Evolutionary conservation across 768 basidiomycete species (phyloP).

Genomic region (Macrolepiota fuliginosa): DNA sequence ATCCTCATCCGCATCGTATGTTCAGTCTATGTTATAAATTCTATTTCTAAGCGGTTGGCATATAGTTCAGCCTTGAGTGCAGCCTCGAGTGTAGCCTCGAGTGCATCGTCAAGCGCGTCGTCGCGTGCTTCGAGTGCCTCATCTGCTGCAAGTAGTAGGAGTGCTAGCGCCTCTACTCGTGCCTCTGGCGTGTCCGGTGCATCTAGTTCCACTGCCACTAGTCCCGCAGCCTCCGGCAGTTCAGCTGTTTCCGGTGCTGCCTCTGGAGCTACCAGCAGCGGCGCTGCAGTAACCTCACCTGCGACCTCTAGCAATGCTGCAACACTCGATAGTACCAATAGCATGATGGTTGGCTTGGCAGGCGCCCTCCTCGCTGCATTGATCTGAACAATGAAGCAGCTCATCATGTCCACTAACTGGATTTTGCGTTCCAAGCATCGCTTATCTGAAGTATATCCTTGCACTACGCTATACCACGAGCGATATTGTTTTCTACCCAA

Average conservation of each 20-base stretch:
- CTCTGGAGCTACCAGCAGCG: background rate
- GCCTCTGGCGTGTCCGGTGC: background rate
- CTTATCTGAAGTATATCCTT: background rate
- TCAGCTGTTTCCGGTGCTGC: background rate
- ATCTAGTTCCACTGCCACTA: background rate
- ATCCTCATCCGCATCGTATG: background rate
- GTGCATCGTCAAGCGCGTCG: too few relatives aligned
- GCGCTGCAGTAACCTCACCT: background rate
- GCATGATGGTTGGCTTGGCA: background rate
- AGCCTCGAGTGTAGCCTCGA: background rate
- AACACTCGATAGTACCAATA: background rate
- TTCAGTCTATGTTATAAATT: background rate
- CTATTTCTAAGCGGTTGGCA: background rate
- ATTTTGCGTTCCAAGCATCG: background rate
- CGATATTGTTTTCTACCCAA: background rate
- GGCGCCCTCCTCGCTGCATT: conserved; percentile 1
- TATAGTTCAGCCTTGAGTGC: background rate
- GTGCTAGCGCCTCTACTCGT: too few relatives aligned
- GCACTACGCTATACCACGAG: background rate
- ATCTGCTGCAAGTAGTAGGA: background rate
- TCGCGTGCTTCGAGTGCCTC: too few relatives aligned
- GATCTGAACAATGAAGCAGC: background rate
- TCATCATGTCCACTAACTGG: background rate
- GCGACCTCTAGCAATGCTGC: background rate
- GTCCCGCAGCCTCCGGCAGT: background rate